Percentiles rank a stretch among this genome's conserved stretches.
Evolutionary conservation across 164 flowering plant species (phyloP).

Genomic region (Warburgia ugandensis): DNA sequence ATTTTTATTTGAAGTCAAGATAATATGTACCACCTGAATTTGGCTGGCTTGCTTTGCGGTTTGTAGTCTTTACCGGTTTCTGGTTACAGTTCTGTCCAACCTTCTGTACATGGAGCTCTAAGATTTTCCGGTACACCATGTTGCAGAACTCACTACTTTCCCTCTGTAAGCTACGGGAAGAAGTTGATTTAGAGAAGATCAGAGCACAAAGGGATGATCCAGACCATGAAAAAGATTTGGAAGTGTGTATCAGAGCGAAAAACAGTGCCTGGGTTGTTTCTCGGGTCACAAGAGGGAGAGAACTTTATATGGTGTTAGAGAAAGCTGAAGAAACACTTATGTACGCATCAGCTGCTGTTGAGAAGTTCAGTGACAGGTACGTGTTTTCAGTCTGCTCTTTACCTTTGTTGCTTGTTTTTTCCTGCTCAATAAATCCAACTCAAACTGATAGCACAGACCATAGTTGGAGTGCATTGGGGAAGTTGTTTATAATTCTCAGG

Average conservation of each 20-base stretch:
- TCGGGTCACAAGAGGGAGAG: conserved; percentile 68
- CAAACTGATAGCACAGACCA: too few relatives aligned
- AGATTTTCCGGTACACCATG: neutral
- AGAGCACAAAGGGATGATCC: conserved; percentile 45
- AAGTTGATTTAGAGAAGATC: conserved; percentile 75
- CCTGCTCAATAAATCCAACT: neutral
- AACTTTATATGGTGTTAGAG: conserved; percentile 90
- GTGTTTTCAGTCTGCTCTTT: neutral
- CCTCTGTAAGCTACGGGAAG: conserved; percentile 67
- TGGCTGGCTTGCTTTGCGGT: neutral
- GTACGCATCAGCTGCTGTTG: conserved; percentile 84
- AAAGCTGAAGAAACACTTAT: conserved; percentile 91
- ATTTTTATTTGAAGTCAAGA: too few relatives aligned
- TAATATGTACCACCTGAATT: too few relatives aligned
- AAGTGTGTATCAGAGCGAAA: conserved; percentile 75
- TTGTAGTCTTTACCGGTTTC: neutral
- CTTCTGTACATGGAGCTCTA: neutral
- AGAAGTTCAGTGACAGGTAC: conserved; percentile 91
- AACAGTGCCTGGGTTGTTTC: conserved; percentile 94
- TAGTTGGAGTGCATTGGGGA: too few relatives aligned
- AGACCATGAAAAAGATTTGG: conserved; percentile 62
- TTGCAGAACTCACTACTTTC: conserved; percentile 79
- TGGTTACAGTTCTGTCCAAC: neutral
- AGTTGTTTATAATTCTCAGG: too few relatives aligned
- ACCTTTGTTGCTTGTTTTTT: neutral